Evolutionary conservation across 179 eudicot genomes (phyloP).

Genomic region (Heliamphora ciliata): DNA sequence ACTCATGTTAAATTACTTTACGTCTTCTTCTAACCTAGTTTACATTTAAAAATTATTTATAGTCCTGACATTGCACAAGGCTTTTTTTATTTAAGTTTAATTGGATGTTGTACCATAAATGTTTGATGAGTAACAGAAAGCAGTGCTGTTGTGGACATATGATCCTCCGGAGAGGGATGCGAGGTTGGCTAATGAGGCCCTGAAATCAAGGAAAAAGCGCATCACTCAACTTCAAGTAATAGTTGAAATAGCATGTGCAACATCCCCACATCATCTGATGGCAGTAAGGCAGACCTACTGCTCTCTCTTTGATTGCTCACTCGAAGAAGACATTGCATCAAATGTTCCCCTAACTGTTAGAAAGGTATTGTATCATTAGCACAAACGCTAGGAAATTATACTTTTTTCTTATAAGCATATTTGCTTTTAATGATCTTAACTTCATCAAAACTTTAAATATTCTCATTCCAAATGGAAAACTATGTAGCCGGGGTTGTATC

Average conservation of each 20-base stretch:
- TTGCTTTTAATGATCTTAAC: not conserved
- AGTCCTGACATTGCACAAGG: not conserved
- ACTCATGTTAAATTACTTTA: not conserved
- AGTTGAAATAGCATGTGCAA: constrained; percentile 70
- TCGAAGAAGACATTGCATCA: constrained; percentile 64
- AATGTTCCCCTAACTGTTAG: constrained; percentile 42
- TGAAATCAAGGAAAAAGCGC: constrained; percentile 37
- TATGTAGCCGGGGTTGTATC: not conserved
- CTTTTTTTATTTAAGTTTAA: not conserved
- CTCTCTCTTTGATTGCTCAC: constrained; percentile 54
- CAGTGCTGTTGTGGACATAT: constrained; percentile 55
- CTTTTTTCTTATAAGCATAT: not conserved
- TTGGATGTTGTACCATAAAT: not conserved
- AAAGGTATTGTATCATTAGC: constrained; percentile 37
- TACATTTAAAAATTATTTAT: not conserved
- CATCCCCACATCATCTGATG: constrained; percentile 59
- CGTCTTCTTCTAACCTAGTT: not conserved
- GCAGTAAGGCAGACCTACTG: constrained; percentile 66
- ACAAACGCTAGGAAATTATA: not conserved
- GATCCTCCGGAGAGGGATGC: constrained; percentile 80
- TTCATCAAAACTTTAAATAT: not conserved
- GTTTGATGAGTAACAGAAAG: constrained; percentile 40
- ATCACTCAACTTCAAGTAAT: constrained; percentile 52
- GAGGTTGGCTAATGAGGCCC: constrained; percentile 50
- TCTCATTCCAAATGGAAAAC: not conserved